Evolutionary conservation across 1,284 basidiomycete genomes (phyloP), one percentile per base, ranked within the genome.

Genomic region (Papiliotrema nemorosa): DNA sequence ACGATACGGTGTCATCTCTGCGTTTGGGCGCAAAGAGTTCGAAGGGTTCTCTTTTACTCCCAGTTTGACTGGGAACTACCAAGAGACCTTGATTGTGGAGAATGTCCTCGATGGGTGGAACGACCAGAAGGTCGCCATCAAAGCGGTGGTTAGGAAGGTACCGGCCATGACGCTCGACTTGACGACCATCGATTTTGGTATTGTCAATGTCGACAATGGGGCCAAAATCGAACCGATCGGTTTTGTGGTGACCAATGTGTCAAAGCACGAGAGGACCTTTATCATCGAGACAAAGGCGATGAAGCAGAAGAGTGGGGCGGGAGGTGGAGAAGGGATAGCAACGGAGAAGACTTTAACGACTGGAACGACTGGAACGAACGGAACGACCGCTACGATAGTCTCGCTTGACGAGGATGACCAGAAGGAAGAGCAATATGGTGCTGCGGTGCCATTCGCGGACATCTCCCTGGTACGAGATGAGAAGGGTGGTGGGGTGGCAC

Each of bases 11-110:
- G 73, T 79, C 31, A 75, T 79, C 18, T 73, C 77, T 2, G 77
- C 77, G 9, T 78, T 77, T 54, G 77, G 77, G 34, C 76, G 78
- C 47, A 73, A 76, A 47, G 77, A 78, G 53, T 75, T 79, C 41
- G 73, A 74, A 47, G 68, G 64, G 46, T 74, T 76, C 54, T 61
- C 59, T 6, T 76, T 76, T 68, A 77, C 66, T 44, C 77, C 68
- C 54, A 75, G 74, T 1, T 63, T 77, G 37, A 70, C 73, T 3
- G 78, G 78, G 16, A 71, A 73, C 29, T 78, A 75, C 55, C 69
- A 78, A 55, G 78, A 79, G 60, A 73, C 69, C 25, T 70, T 79
- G 20, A 69, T 75, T 33, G 70, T 79, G 18, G 78, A 79, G 47
- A 78, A 78, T 54, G 73, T 78, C 21, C 73, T 77, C 33, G 78